Evolutionary conservation across 2,329 filamentous ascomycete species (phyloP), one percentile per base, ranked within the genome.

Genomic region (Fusarium musae): DNA sequence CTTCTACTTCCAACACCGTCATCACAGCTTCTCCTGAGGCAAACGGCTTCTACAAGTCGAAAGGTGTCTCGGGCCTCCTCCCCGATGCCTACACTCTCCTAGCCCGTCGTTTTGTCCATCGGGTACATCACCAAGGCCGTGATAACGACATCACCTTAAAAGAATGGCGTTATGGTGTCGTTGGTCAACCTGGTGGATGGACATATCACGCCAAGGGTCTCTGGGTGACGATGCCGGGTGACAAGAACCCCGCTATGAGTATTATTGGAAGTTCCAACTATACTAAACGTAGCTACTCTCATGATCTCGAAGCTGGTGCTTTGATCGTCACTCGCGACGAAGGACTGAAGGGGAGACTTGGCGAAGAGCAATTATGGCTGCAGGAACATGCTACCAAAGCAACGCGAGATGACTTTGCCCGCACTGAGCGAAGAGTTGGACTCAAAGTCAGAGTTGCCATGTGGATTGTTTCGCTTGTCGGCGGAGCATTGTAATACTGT

Each of bases 131-230:
- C 13, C 78, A 81, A 43, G 84, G 84, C 46, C 84, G 84, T 9
- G 86, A 85, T 16, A 84, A 87, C 3, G 86, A 87, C 15, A 92
- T 98, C 34, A 83, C 89, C 7, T 85, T 99, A 8, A 93, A 94
- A 70, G 96, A 99, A 83, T 99, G 96, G 96, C 89, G 92, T 11
- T 87, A 88, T 50, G 96, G 96, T 13, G 93, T 91, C 0, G 93
- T 97, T 5, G 93, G 93, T 23, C 88, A 94, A 76, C 91, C 93
- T 0, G 93, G 87, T 2, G 96, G 94, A 2, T 99, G 97, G 96
- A 98, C 96, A 0, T 99, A 99, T 82, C 96, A 99, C 78, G 96
- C 96, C 53, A 99, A 99, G 83, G 96, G 96, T 0, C 86, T 98
- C 5, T 98, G 96, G 96, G 87, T 98, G 32, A 94, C 93, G 0